A percentile compares a stretch with the other conserved stretches of the same genome.
Evolutionary conservation across 768 basidiomycete genomes (phyloP).

Genomic region (Leccinum incarnatum): DNA sequence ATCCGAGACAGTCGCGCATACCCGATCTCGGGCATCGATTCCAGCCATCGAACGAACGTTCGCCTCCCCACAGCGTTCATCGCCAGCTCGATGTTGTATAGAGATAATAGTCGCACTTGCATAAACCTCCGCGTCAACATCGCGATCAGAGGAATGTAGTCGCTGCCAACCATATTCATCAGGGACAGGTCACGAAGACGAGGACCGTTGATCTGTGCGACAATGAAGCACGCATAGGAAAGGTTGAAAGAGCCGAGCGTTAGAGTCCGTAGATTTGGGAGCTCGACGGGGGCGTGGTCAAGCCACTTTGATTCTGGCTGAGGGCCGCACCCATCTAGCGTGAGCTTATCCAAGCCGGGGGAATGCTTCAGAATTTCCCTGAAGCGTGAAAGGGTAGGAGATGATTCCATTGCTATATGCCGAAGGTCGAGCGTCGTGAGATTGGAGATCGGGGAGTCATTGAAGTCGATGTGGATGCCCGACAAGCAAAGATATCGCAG

Average conservation of each 20-base stretch:
- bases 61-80: slow-evolving; percentile 22
- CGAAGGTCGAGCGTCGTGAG: slow-evolving; percentile 67
- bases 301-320: slow-evolving; percentile 27
- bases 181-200: slow-evolving; percentile 56
- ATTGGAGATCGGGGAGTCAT: slow-evolving; percentile 43
- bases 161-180: slow-evolving; percentile 48
- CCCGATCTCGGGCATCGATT: slow-evolving; percentile 54
- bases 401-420: slow-evolving; percentile 51
- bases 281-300: slow-evolving; percentile 39
- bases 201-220: slow-evolving; percentile 54
- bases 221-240: slow-evolving; percentile 45
- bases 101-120: slow-evolving; percentile 52
- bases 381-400: slow-evolving; percentile 50
- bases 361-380: slow-evolving; percentile 49
- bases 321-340: slow-evolving; percentile 64
- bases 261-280: slow-evolving; percentile 50
- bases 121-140: slow-evolving; percentile 48
- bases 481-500: slow-evolving; percentile 53
- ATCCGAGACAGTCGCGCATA: slow-evolving; percentile 51
- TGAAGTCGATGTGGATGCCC: slow-evolving; percentile 64
- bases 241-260: slow-evolving; percentile 56
- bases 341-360: slow-evolving; percentile 51
- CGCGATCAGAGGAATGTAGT: slow-evolving; percentile 49
- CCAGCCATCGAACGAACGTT: slow-evolving; percentile 48
- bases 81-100: slow-evolving; percentile 44